Conservation (phyloP, 1,284 basidiomycete genomes). For the Fereydounia khargensis region DNA sequence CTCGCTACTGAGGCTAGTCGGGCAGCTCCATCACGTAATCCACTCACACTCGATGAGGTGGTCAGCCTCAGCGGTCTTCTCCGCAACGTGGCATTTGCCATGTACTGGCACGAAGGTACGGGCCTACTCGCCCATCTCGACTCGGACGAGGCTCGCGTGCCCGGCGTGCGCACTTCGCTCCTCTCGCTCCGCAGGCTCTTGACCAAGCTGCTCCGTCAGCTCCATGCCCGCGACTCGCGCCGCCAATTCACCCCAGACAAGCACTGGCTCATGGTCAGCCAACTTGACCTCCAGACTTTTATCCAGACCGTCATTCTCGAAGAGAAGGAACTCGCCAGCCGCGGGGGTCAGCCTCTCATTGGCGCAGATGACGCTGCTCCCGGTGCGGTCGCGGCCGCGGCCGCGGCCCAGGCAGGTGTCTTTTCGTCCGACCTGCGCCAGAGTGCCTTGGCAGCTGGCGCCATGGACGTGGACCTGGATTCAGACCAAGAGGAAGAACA, state of each 20-base stretch:
- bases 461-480: slow-evolving; percentile 5
- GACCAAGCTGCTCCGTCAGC: slow-evolving; percentile 48
- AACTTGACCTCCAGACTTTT: slow-evolving; percentile 77
- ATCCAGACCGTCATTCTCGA: slow-evolving; percentile 75
- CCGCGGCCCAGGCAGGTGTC: no score
- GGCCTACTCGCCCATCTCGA: slow-evolving; percentile 22
- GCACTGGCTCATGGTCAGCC: slow-evolving; percentile 77
- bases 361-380: no score
- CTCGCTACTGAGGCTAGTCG: not conserved
- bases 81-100: slow-evolving; percentile 73
- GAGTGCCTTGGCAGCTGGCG: no score
- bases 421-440: no score
- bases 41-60: slow-evolving; percentile 80
- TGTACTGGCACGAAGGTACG: slow-evolving; percentile 71
- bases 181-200: slow-evolving; percentile 33
- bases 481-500: slow-evolving; percentile 1
- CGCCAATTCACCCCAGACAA: slow-evolving; percentile 57
- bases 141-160: slow-evolving; percentile 13
- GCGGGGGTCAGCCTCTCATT: no score
- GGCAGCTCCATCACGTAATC: no score
- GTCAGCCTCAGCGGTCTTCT: slow-evolving; percentile 68
- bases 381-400: no score
- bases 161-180: slow-evolving; percentile 37
- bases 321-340: slow-evolving; percentile 43
- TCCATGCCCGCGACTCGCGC: slow-evolving; percentile 47